Percentiles rank a stretch among this genome's conserved stretches.
phyloP scores from a whole-genome alignment of 2,329 filamentous ascomycete species.

The Colletotrichum sp. region DNA sequence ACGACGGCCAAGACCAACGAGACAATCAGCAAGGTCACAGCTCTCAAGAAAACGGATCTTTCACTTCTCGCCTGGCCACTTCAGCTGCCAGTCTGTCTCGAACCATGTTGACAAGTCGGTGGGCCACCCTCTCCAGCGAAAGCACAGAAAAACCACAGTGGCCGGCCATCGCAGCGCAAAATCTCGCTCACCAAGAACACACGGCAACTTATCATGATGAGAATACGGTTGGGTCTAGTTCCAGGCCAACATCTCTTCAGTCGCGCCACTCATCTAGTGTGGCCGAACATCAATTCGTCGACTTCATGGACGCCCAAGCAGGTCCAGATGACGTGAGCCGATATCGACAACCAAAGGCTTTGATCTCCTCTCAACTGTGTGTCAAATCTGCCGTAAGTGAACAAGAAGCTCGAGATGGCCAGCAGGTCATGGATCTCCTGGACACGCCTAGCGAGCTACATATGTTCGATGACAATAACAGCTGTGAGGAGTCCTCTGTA shows the following conservation, averaged over 20 bases:
- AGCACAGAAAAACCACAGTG: not conserved
- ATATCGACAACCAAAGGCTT: not conserved
- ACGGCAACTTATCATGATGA: not conserved
- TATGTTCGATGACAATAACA: slow-evolving; percentile 22
- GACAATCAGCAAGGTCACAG: not conserved
- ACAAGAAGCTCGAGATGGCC: slow-evolving; percentile 21
- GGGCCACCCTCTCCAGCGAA: not conserved
- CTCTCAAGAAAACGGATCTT: not conserved
- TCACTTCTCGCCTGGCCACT: not conserved
- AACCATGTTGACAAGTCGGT: not conserved
- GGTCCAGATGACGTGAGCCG: not conserved
- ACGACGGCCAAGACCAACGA: not conserved
- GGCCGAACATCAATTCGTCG: not conserved
- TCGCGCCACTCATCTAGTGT: not conserved
- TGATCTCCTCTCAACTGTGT: not conserved
- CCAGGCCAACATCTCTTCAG: slow-evolving; percentile 14
- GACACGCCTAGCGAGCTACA: slow-evolving; percentile 9
- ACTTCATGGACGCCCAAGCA: not conserved
- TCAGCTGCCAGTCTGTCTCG: slow-evolving; percentile 6
- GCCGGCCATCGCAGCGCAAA: not conserved
- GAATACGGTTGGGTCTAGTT: not conserved
- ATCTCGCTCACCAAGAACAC: not conserved
- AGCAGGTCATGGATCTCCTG: slow-evolving; percentile 19
- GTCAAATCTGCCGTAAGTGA: not conserved
- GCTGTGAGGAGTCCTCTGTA: slow-evolving; percentile 9